phyloP scores from a whole-genome alignment of 306 rosid genomes.

The Purshia tridentata region DNA sequence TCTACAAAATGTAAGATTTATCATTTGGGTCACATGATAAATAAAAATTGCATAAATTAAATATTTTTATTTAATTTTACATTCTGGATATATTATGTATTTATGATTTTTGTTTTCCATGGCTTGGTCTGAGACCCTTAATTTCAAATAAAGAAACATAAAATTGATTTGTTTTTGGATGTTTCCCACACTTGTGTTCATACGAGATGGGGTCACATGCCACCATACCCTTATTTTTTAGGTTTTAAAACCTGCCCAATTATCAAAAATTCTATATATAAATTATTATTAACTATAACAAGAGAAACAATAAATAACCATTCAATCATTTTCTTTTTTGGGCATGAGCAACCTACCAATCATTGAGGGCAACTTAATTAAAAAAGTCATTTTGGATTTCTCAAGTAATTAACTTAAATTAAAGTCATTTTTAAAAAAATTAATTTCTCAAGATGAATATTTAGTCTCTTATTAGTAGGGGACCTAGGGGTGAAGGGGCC shows the following conservation, averaged over 20 bases:
- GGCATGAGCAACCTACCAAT: neutral
- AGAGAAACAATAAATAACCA: neutral
- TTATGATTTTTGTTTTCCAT: neutral
- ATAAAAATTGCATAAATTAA: neutral
- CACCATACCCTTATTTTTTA: neutral
- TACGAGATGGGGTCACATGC: neutral
- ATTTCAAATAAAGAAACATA: neutral
- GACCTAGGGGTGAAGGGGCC: too few relatives aligned
- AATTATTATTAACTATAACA: neutral
- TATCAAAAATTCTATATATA: neutral
- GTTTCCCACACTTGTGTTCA: slow-evolving; percentile 9
- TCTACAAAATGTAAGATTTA: neutral
- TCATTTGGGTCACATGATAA: too few relatives aligned
- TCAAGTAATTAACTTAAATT: too few relatives aligned
- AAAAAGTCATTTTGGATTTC: neutral
- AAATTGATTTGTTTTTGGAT: neutral
- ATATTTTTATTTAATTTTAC: neutral
- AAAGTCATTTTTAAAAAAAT: neutral
- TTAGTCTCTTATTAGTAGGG: neutral
- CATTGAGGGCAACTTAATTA: neutral
- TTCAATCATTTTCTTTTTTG: neutral
- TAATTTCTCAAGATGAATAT: neutral
- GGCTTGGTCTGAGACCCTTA: neutral
- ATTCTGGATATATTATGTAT: neutral
- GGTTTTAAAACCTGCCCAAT: neutral